Conservation (phyloP, 2,329 filamentous ascomycete species). For the Hirsutella thompsonii region DNA sequence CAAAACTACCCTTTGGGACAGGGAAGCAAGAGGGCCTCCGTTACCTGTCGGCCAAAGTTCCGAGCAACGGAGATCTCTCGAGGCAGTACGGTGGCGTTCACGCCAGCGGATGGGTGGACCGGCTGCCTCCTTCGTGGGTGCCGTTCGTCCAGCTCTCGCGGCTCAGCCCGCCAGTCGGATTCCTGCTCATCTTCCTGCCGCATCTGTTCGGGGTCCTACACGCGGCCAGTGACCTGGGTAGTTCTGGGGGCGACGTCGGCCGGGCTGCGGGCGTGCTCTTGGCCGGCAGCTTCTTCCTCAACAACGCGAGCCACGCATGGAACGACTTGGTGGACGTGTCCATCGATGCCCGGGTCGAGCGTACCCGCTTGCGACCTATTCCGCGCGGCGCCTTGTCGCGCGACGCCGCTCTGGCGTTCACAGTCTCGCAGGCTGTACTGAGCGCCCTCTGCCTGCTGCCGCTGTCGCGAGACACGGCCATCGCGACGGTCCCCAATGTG, state of each 20-base stretch:
- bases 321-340: slow-evolving; percentile 22
- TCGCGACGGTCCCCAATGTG: slow-evolving; percentile 15
- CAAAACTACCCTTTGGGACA: no score
- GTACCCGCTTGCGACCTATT: slow-evolving; percentile 19
- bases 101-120: slow-evolving; percentile 15
- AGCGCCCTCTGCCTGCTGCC: slow-evolving; percentile 7
- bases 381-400: slow-evolving; percentile 18
- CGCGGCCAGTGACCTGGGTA: slow-evolving; percentile 6
- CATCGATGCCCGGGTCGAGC: slow-evolving; percentile 16
- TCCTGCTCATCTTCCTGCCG: slow-evolving; percentile 19
- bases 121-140: slow-evolving; percentile 17
- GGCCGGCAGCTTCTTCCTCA: slow-evolving; percentile 1
- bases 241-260: slow-evolving; percentile 4
- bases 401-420: slow-evolving; percentile 16
- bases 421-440: slow-evolving; percentile 11
- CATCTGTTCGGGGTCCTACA: slow-evolving; percentile 18
- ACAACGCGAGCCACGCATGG: slow-evolving; percentile 12
- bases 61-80: no score
- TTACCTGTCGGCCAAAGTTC: no score
- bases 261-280: slow-evolving; percentile 3
- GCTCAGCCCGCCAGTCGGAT: slow-evolving; percentile 15
- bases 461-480: slow-evolving; percentile 10
- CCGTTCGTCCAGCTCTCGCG: slow-evolving; percentile 19
- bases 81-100: slow-evolving; percentile 18
- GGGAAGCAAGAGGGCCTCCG: neutral